These are phyloP conservation scores for Alternaria incomplexa DNA, from an alignment of 2,329 filamentous ascomycete species.

Conservation along the genomic window DNA sequence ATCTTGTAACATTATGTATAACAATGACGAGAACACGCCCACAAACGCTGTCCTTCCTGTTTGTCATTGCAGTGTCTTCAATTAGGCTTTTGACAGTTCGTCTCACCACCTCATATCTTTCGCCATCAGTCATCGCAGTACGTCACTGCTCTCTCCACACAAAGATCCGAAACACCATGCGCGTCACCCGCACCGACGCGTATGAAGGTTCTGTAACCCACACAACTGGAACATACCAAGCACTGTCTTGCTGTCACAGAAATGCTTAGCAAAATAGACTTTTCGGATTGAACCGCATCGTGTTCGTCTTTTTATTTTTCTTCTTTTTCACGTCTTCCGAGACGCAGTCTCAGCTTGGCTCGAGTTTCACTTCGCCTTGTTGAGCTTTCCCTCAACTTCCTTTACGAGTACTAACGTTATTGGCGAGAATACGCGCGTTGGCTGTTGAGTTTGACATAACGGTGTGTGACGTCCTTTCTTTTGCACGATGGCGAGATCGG, in stretches of 20 bases:
- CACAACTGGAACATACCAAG: background rate
- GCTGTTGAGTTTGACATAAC: background rate
- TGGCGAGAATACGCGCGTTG: background rate
- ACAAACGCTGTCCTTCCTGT: background rate
- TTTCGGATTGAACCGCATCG: background rate
- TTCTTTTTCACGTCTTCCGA: background rate
- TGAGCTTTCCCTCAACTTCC: background rate
- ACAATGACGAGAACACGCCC: background rate
- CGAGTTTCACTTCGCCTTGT: background rate
- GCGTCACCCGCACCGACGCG: background rate
- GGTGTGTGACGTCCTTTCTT: background rate
- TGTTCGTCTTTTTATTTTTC: background rate
- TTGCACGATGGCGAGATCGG: background rate
- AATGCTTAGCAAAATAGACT: background rate
- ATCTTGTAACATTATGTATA: constrained; percentile 6
- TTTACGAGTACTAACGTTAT: background rate
- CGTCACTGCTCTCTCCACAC: background rate
- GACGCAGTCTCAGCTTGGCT: background rate
- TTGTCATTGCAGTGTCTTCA: background rate
- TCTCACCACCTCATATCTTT: background rate
- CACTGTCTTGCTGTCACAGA: constrained; percentile 1
- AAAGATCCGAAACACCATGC: background rate
- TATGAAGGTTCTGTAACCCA: background rate
- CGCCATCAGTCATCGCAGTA: background rate
- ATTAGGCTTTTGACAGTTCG: background rate